A percentile compares a stretch with the other conserved stretches of the same genome.
phyloP scores from a whole-genome alignment of 129 eudicot genomes.

The Saposhnikovia divaricata region DNA sequence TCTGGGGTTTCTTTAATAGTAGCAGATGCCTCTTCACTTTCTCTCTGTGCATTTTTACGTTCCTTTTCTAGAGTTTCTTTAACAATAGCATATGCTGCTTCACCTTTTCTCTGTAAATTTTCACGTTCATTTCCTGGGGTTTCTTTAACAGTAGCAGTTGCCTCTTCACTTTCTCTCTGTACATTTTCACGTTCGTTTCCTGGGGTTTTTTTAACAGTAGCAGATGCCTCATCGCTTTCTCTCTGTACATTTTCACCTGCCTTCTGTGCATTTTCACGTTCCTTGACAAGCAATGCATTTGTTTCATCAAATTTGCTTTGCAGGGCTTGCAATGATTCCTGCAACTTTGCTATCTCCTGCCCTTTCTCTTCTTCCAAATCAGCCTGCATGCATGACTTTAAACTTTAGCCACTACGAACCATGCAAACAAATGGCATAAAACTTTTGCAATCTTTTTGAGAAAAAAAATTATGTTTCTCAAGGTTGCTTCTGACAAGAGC shows the following conservation, averaged over 20 bases:
- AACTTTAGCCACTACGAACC: neutral
- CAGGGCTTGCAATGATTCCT: conserved; percentile 55
- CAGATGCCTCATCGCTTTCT: conserved; percentile 67
- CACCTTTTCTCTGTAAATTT: conserved; percentile 29
- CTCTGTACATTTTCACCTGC: conserved; percentile 70
- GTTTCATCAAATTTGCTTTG: conserved; percentile 69
- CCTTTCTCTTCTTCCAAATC: conserved; percentile 78
- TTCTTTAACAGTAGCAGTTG: no score
- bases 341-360: conserved; percentile 66
- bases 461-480: neutral
- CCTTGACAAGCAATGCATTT: conserved; percentile 52
- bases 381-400: conserved; percentile 37
- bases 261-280: conserved; percentile 69
- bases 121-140: conserved; percentile 51
- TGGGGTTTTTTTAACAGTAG: conserved; percentile 61
- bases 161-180: no score
- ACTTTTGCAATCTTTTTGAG: neutral
- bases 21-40: conserved; percentile 47
- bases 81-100: no score
- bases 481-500: neutral
- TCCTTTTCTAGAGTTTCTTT: conserved; percentile 25
- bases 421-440: neutral
- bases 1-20: conserved; percentile 57
- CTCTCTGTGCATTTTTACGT: conserved; percentile 54
- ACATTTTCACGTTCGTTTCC: conserved; percentile 11